phyloP scores from a whole-genome alignment of 805 yeast species.

The Hagleromyces aurorensis region DNA sequence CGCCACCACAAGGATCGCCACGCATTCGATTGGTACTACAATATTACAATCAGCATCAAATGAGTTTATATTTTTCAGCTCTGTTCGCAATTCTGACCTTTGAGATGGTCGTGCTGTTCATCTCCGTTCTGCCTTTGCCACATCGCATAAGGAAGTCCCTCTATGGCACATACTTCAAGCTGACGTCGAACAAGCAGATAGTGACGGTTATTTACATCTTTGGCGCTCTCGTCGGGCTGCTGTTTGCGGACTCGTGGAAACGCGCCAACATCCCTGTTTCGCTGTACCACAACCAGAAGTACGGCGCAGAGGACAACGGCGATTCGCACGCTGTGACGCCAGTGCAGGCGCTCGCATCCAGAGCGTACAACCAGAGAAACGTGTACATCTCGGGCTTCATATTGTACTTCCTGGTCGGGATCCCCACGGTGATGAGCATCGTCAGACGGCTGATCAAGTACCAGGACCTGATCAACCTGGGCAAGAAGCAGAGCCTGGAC shows the following conservation, averaged over 20 bases:
- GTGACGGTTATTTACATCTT: constrained; percentile 39
- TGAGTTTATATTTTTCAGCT: constrained; percentile 30
- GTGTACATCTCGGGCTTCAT: constrained; percentile 57
- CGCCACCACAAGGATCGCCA: no score
- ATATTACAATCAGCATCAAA: constrained; percentile 6
- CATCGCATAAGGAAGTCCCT: constrained; percentile 38
- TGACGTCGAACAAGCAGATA: constrained; percentile 35
- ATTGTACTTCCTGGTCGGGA: constrained; percentile 45
- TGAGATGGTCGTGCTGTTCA: constrained; percentile 43
- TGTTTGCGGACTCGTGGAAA: constrained; percentile 49
- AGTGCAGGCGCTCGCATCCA: constrained; percentile 47
- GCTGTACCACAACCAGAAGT: constrained; percentile 16
- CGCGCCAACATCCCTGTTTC: constrained; percentile 32
- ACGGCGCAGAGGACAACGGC: constrained; percentile 18
- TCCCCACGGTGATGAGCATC: constrained; percentile 45
- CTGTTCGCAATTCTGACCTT: constrained; percentile 40
- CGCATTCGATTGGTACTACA: no score
- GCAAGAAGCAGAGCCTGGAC: constrained; percentile 10
- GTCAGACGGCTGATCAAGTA: constrained; percentile 45
- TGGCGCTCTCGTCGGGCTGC: constrained; percentile 37
- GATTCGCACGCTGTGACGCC: constrained; percentile 30
- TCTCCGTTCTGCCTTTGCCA: constrained; percentile 51
- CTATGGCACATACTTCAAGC: constrained; percentile 31
- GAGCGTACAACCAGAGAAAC: constrained; percentile 58
- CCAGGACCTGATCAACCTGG: constrained; percentile 29